Conservation (phyloP, 2,329 filamentous ascomycete species). For the Talaromyces atroroseus region DNA sequence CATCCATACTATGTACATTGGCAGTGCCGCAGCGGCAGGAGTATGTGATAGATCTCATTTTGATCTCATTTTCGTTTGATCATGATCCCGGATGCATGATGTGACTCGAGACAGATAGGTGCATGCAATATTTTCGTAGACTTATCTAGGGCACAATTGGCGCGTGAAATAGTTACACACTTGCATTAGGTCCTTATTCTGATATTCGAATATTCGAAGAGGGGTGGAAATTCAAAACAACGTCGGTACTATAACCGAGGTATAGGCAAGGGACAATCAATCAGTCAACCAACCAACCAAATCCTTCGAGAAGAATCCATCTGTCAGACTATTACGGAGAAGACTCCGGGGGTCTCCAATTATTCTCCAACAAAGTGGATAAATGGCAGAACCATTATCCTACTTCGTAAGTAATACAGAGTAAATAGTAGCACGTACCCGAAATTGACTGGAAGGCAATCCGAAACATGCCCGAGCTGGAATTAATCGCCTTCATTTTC, state of each 20-base stretch:
- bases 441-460: background rate
- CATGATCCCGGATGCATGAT: background rate
- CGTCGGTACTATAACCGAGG: too few relatives aligned
- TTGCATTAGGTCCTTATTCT: background rate
- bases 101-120: background rate
- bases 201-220: background rate
- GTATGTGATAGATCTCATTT: background rate
- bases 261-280: background rate
- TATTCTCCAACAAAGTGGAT: background rate
- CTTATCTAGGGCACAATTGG: background rate
- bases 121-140: too few relatives aligned
- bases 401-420: too few relatives aligned
- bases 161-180: background rate
- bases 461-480: background rate
- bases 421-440: too few relatives aligned
- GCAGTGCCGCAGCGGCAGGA: background rate
- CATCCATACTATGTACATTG: background rate
- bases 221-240: too few relatives aligned
- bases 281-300: too few relatives aligned
- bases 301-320: background rate
- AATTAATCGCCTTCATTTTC: too few relatives aligned
- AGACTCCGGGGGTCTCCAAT: background rate
- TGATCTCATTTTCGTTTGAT: too few relatives aligned
- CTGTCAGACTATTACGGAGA: background rate
- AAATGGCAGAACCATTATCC: too few relatives aligned